Percentiles rank a stretch among this genome's conserved stretches.
These are phyloP conservation scores for Cafeteria roenbergensis DNA, from an alignment of 108 stramenopile genomes.

Conservation along the genomic window DNA sequence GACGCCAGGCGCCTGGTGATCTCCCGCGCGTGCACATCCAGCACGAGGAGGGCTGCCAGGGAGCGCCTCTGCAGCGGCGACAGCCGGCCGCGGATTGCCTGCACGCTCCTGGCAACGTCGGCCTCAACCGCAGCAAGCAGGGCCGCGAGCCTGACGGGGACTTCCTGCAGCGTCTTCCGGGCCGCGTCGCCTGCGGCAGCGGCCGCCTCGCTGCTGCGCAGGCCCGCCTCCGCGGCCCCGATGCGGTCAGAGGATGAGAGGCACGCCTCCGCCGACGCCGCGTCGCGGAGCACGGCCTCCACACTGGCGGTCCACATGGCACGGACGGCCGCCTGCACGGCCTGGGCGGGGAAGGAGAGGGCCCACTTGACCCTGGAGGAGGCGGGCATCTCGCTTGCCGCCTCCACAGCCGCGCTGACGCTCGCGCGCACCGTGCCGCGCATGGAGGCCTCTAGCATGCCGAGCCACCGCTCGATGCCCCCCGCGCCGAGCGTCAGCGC, in stretches of 20 bases:
- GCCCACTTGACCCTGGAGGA: slow-evolving; percentile 46
- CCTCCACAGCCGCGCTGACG: slow-evolving; percentile 31
- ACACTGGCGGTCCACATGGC: slow-evolving; percentile 47
- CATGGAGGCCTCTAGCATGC: slow-evolving; percentile 44
- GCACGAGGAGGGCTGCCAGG: slow-evolving; percentile 6
- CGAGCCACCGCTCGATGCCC: slow-evolving; percentile 49
- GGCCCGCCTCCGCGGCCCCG: too few relatives aligned
- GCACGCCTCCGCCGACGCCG: slow-evolving; percentile 8
- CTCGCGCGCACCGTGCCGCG: slow-evolving; percentile 41
- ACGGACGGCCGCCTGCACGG: slow-evolving; percentile 37
- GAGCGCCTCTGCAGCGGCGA: slow-evolving; percentile 2
- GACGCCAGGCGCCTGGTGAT: slow-evolving; percentile 10
- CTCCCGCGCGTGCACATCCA: slow-evolving; percentile 15
- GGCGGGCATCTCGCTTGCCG: slow-evolving; percentile 31
- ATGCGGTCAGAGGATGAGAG: slow-evolving; percentile 21
- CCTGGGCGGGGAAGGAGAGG: slow-evolving; percentile 48
- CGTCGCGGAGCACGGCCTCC: slow-evolving; percentile 20
- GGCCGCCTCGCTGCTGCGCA: too few relatives aligned
- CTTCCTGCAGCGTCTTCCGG: too few relatives aligned
- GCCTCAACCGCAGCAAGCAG: too few relatives aligned
- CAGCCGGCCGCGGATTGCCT: slow-evolving; percentile 8
- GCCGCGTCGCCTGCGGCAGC: too few relatives aligned
- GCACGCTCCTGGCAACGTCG: slow-evolving; percentile 28
- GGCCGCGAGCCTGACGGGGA: too few relatives aligned
- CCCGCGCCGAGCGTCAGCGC: too few relatives aligned